phyloP scores from a whole-genome alignment of 106 monocot species.

The Gastrodia elata region DNA sequence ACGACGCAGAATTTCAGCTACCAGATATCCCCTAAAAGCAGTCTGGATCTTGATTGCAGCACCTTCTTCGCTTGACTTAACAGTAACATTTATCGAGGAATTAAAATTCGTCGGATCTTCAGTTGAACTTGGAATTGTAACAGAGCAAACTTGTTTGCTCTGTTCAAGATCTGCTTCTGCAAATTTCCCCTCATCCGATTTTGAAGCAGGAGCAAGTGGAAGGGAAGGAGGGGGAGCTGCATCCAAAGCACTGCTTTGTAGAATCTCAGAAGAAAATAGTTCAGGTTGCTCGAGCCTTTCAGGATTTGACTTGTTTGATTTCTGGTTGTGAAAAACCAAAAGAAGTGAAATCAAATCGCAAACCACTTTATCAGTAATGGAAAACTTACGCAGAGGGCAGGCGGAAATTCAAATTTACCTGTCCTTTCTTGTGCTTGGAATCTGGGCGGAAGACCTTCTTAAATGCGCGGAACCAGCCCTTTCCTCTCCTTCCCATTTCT shows the following conservation, averaged over 20 bases:
- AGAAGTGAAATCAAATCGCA: constrained; percentile 1
- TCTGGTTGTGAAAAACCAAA: constrained; percentile 5
- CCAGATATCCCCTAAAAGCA: constrained; percentile 3
- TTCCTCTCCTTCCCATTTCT: constrained; percentile 70
- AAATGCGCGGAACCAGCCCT: constrained; percentile 70
- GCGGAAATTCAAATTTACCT: constrained; percentile 8
- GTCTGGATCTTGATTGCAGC: constrained; percentile 10
- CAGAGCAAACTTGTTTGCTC: neutral
- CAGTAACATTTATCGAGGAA: constrained; percentile 17
- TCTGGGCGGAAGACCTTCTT: constrained; percentile 77
- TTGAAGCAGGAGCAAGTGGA: neutral
- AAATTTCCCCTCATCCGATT: neutral
- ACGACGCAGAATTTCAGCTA: neutral
- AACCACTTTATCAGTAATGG: neutral
- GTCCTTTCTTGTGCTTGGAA: constrained; percentile 53
- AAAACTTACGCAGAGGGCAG: neutral
- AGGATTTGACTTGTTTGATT: constrained; percentile 36
- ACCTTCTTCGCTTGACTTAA: constrained; percentile 28
- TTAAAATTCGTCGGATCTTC: neutral
- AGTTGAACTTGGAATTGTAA: neutral
- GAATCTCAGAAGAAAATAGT: neutral
- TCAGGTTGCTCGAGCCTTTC: constrained; percentile 9
- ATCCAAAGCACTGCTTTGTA: neutral
- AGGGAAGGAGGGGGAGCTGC: constrained; percentile 3
- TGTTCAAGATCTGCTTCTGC: constrained; percentile 1